A percentile compares a stretch with the other conserved stretches of the same genome.
Conservation (phyloP, 305 asterid species). For the Rubia occidens region DNA sequence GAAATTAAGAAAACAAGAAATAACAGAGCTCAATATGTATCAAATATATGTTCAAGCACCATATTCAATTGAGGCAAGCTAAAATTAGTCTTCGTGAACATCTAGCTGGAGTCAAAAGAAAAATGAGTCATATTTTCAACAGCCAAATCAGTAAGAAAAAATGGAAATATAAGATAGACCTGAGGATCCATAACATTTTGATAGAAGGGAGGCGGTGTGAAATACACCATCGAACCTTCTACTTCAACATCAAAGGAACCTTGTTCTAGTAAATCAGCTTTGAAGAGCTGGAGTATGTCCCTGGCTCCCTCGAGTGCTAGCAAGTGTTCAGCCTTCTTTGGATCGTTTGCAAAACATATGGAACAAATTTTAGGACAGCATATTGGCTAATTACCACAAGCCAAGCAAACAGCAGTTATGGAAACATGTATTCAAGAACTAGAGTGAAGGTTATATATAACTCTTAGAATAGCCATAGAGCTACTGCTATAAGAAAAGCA, state of each 20-base stretch:
- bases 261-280: not conserved
- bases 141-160: not conserved
- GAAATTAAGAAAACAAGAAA: not conserved
- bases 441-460: not conserved
- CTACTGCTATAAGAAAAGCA: too few relatives aligned
- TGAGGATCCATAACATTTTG: not conserved
- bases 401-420: not conserved
- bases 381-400: not conserved
- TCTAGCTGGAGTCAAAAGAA: too few relatives aligned
- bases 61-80: not conserved
- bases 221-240: slow-evolving; percentile 4
- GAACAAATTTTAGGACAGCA: not conserved
- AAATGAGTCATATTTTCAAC: too few relatives aligned
- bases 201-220: not conserved
- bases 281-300: not conserved
- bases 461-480: not conserved
- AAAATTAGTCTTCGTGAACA: too few relatives aligned
- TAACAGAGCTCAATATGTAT: not conserved
- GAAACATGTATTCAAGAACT: not conserved
- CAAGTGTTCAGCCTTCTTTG: slow-evolving; percentile 1
- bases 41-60: not conserved
- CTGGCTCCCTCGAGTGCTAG: slow-evolving; percentile 1
- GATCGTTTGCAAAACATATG: not conserved
- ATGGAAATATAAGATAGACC: not conserved
- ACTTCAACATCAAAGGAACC: not conserved